Evolutionary conservation across 331 rosid genomes (phyloP).

Genomic region (Cydonia oblonga): DNA sequence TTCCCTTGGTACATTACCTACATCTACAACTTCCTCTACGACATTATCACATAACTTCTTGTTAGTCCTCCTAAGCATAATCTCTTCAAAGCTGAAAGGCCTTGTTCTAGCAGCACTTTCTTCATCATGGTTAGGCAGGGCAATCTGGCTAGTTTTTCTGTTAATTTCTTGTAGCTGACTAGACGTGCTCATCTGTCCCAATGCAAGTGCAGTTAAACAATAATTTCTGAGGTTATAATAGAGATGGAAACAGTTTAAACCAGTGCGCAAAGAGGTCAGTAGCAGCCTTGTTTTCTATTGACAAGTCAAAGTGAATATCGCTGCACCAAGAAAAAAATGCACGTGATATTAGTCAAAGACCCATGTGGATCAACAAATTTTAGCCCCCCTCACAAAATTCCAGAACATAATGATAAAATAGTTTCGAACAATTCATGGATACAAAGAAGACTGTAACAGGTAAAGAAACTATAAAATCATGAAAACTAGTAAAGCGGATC

Average conservation of each 20-base stretch:
- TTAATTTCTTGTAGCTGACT: constrained; percentile 33
- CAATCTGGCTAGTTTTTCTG: constrained; percentile 21
- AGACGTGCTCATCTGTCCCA: constrained; percentile 46
- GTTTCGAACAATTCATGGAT: not conserved
- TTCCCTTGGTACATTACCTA: constrained; percentile 18
- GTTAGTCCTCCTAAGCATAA: constrained; percentile 59
- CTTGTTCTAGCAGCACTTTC: constrained; percentile 88
- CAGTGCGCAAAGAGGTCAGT: constrained; percentile 2
- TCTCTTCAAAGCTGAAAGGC: constrained; percentile 75
- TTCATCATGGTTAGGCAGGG: constrained; percentile 30
- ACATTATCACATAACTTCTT: constrained; percentile 41
- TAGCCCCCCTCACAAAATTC: not conserved
- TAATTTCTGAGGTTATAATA: not conserved
- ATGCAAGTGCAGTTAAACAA: constrained; percentile 5
- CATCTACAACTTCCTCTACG: constrained; percentile 23
- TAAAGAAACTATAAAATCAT: not conserved
- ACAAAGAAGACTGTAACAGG: not conserved
- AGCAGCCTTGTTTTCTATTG: not conserved
- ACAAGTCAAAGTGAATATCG: not conserved
- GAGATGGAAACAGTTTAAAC: not conserved
- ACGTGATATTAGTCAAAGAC: not conserved
- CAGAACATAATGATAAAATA: not conserved
- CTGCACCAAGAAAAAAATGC: constrained; percentile 15
- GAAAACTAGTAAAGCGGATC: not conserved
- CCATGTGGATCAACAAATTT: not conserved